Conservation (phyloP, 352 stramenopile species). For the Thraustochytrium striatum region DNA sequence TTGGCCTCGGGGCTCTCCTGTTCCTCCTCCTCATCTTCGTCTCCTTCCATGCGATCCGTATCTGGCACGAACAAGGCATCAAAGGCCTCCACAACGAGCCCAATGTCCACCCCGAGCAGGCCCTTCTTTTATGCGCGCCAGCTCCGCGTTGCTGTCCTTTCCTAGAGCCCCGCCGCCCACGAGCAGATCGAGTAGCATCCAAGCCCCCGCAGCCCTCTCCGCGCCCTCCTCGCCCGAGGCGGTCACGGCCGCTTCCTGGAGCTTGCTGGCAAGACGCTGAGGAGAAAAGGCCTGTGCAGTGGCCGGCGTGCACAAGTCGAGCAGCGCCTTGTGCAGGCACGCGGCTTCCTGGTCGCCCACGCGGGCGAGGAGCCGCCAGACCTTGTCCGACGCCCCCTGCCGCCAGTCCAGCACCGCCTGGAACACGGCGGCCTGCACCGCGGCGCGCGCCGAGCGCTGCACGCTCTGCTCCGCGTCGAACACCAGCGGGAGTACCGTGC, state of each 20-base stretch:
- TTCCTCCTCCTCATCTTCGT: background rate
- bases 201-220: background rate
- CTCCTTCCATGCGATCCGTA: background rate
- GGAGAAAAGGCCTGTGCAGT: no score
- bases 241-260: background rate
- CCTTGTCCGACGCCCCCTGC: background rate
- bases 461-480: conserved; percentile 54
- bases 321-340: conserved; percentile 35
- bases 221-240: background rate
- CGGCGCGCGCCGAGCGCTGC: conserved; percentile 27
- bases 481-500: conserved; percentile 51
- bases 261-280: no score
- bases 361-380: conserved; percentile 2
- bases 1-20: background rate
- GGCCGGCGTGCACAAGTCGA: conserved; percentile 2
- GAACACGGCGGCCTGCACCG: conserved; percentile 17
- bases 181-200: conserved; percentile 1
- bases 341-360: background rate
- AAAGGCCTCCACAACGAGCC: background rate
- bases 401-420: background rate
- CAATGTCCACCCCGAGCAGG: background rate
- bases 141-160: background rate
- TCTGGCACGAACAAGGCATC: background rate
- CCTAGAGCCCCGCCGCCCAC: conserved; percentile 11
- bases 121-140: no score